phyloP scores from a whole-genome alignment of 129 eudicot species.

The Pittosporum tobira region DNA sequence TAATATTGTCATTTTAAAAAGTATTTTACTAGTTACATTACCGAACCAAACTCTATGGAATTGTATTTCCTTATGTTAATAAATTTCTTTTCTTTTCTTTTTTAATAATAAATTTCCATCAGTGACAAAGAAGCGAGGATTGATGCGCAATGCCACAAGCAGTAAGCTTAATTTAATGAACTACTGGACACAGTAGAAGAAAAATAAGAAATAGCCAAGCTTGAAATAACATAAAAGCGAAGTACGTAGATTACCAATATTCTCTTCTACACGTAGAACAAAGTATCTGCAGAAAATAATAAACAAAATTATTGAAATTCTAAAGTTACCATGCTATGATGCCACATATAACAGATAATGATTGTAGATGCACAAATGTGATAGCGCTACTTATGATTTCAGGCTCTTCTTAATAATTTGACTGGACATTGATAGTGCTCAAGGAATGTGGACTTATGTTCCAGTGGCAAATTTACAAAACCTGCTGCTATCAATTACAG shows the following conservation, averaged over 20 bases:
- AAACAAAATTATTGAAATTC: neutral
- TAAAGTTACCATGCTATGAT: neutral
- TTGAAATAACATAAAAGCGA: neutral
- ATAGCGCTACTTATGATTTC: neutral
- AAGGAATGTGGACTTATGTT: neutral
- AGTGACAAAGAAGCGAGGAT: neutral
- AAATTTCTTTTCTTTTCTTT: neutral
- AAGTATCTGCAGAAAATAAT: slow-evolving; percentile 64
- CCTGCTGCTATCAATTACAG: slow-evolving; percentile 99
- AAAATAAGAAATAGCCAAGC: neutral
- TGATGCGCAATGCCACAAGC: neutral
- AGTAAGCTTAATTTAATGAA: neutral
- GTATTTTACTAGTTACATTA: too few relatives aligned
- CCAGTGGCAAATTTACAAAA: slow-evolving; percentile 10
- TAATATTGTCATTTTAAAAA: too few relatives aligned
- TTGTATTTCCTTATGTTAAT: too few relatives aligned
- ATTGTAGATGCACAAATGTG: neutral
- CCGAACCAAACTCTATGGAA: too few relatives aligned
- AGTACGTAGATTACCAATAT: slow-evolving; percentile 46
- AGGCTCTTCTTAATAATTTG: neutral
- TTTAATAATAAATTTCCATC: too few relatives aligned
- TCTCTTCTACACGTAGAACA: slow-evolving; percentile 93
- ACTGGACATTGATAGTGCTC: slow-evolving; percentile 2
- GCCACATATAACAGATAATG: neutral
- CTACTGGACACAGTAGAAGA: neutral